phyloP scores from a whole-genome alignment of 176 grass and related monocot genomes.

The Ampelocalamus luodianensis region DNA sequence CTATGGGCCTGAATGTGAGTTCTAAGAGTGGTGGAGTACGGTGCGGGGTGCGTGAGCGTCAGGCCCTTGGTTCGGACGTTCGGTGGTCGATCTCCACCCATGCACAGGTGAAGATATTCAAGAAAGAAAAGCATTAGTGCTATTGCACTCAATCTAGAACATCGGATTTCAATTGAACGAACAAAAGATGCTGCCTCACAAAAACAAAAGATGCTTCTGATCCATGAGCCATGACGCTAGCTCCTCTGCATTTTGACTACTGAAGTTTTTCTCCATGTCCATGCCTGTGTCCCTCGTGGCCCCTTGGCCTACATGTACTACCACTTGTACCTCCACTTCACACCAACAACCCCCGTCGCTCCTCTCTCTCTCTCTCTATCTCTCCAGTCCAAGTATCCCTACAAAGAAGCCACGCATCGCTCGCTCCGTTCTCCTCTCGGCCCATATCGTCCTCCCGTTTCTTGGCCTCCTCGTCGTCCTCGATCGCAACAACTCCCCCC shows the following conservation, averaged over 20 bases:
- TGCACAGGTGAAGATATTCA: neutral
- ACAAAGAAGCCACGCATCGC: constrained; percentile 50
- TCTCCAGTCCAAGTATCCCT: constrained; percentile 34
- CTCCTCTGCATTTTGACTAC: neutral
- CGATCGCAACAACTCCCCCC: neutral
- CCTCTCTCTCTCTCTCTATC: neutral
- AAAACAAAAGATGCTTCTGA: neutral
- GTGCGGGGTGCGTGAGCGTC: too few relatives aligned
- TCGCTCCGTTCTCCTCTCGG: neutral
- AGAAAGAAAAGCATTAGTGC: neutral
- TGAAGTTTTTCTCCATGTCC: constrained; percentile 3
- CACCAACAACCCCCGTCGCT: constrained; percentile 16
- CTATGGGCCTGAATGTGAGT: neutral
- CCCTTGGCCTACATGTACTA: constrained; percentile 26
- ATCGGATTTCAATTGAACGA: neutral
- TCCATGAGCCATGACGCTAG: too few relatives aligned
- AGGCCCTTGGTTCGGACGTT: too few relatives aligned
- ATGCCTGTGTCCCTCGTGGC: neutral
- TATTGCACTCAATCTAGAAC: neutral
- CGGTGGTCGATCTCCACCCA: too few relatives aligned
- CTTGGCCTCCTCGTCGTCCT: neutral
- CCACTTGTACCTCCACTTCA: constrained; percentile 33
- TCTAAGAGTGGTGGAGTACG: neutral
- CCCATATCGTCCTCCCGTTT: neutral
- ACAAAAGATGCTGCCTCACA: neutral